phyloP scores from a whole-genome alignment of 805 yeast genomes.

The Saccharomycopsis capsularis region DNA sequence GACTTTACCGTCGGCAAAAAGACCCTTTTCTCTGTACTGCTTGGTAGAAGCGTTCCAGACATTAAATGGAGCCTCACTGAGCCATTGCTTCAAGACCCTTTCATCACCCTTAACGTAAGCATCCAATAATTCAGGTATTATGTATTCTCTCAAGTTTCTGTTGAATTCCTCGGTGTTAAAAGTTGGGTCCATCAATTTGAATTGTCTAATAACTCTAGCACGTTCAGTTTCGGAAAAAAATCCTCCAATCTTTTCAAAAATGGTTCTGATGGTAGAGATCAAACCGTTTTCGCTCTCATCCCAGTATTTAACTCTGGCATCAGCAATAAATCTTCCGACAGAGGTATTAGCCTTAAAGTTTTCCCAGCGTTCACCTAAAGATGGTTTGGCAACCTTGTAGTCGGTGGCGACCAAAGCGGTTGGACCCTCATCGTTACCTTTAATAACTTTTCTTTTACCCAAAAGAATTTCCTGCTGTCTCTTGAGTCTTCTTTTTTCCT shows the following conservation, averaged over 20 bases:
- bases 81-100: constrained; percentile 76
- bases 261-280: constrained; percentile 70
- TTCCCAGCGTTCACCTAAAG: constrained; percentile 57
- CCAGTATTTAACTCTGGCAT: constrained; percentile 60
- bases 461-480: constrained; percentile 55
- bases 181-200: constrained; percentile 83
- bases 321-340: constrained; percentile 57
- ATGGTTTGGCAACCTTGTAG: constrained; percentile 65
- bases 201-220: constrained; percentile 82
- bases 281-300: constrained; percentile 94
- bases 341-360: constrained; percentile 60
- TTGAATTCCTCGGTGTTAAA: constrained; percentile 76
- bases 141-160: constrained; percentile 79
- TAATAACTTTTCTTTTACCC: constrained; percentile 59
- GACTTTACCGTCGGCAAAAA: constrained; percentile 85
- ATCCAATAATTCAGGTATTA: constrained; percentile 91
- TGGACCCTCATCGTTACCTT: constrained; percentile 78
- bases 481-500: constrained; percentile 70
- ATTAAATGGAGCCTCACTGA: constrained; percentile 93
- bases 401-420: constrained; percentile 76
- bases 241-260: constrained; percentile 74
- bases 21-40: constrained; percentile 83
- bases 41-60: constrained; percentile 92
- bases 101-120: constrained; percentile 93
- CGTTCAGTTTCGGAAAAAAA: constrained; percentile 95